Percentiles rank a stretch among this genome's conserved stretches.
Evolutionary conservation across 345 rosid species (phyloP).

Genomic region (Eucalyptus leucophloia): DNA sequence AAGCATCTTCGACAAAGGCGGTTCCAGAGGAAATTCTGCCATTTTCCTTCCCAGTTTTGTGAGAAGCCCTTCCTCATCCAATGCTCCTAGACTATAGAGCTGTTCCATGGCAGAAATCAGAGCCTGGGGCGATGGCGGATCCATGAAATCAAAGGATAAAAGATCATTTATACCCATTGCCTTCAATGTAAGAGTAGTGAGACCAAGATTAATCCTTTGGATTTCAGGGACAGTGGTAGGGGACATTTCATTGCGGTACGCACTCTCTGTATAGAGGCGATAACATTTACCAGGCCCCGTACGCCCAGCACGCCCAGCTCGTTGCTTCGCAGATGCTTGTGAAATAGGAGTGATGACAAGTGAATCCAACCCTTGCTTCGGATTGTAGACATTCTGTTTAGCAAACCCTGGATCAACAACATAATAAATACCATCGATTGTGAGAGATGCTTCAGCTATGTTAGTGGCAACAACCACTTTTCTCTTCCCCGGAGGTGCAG

Average conservation of each 20-base stretch:
- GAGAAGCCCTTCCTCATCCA: constrained; percentile 86
- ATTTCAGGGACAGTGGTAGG: constrained; percentile 84
- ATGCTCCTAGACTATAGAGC: constrained; percentile 72
- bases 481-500: constrained; percentile 73
- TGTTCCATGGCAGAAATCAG: constrained; percentile 90
- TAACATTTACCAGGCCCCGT: constrained; percentile 88
- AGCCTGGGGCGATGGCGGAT: constrained; percentile 67
- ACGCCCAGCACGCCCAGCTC: constrained; percentile 87
- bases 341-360: constrained; percentile 75
- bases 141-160: constrained; percentile 71
- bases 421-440: constrained; percentile 68
- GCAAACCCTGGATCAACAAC: constrained; percentile 88
- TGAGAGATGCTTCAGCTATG: constrained; percentile 79
- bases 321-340: constrained; percentile 80
- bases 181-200: constrained; percentile 58
- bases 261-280: constrained; percentile 70
- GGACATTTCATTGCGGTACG: constrained; percentile 71
- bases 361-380: constrained; percentile 73
- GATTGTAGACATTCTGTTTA: constrained; percentile 72
- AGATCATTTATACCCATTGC: constrained; percentile 92
- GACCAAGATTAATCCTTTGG: constrained; percentile 82
- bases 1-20: constrained; percentile 85
- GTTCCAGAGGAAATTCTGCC: constrained; percentile 97
- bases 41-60: constrained; percentile 90
- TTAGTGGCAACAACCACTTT: constrained; percentile 87